Conservation (phyloP, 306 rosid species). For the Glycine soja region DNA sequence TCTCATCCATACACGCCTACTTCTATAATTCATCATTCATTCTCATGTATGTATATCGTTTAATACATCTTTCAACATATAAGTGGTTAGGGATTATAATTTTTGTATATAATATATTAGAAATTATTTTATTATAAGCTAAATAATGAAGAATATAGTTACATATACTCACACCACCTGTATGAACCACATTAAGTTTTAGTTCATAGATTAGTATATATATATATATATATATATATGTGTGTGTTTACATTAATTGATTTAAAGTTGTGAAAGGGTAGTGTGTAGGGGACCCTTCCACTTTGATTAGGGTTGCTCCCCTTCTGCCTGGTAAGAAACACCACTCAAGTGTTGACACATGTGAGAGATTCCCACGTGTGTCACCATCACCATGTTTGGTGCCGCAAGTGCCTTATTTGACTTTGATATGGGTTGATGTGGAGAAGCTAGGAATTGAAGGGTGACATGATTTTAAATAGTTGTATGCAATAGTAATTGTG, state of each 20-base stretch:
- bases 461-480: too few species aligned
- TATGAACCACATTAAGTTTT: neutral
- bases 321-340: conserved; percentile 50
- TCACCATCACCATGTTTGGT: conserved; percentile 29
- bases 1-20: too few species aligned
- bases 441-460: neutral
- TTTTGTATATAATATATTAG: neutral
- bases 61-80: neutral
- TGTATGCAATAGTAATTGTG: too few species aligned
- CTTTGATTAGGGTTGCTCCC: conserved; percentile 63
- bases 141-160: neutral
- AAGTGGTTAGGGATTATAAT: neutral
- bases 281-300: conserved; percentile 47
- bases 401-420: conserved; percentile 44
- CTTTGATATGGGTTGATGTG: conserved; percentile 24
- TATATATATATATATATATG: too few species aligned
- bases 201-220: neutral
- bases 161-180: neutral
- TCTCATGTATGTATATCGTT: neutral
- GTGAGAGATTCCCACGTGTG: conserved; percentile 43
- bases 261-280: conserved; percentile 16
- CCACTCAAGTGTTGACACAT: conserved; percentile 51
- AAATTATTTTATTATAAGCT: neutral
- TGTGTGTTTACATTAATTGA: neutral
- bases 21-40: too few species aligned